Base-by-base conservation (phyloP, 208 protist species). In the Leishmania martiniquensis region DNA sequence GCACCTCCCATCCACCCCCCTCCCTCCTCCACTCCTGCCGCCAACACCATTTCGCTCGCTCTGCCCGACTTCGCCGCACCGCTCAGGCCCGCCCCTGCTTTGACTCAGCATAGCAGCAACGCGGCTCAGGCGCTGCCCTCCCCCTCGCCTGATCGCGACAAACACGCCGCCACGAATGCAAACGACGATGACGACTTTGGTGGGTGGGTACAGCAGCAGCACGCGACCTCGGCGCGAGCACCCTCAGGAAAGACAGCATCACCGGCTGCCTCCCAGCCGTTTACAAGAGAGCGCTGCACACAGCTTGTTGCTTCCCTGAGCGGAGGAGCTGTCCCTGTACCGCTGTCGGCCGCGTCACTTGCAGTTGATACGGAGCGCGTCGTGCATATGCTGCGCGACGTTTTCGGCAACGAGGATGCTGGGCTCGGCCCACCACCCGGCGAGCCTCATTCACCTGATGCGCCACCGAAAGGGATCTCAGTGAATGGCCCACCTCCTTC, bases 141-240 rank as follows among this genome's bases (percentile, higher is more conserved):
- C 4, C 34, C 60, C 60, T 22, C 60, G 34, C 32, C 60, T 66
- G 34, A 66, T 44, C 1, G n/a, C 32, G 37, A 63, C 57, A n/a
- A 22, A 66, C 17, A 25, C 60, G 34, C 60, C 25, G 3, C 22
- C 60, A 66, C 0, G 22, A 22, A 0, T 45, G 66, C 44, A 44
- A 47, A 59, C 47, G 68, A 75, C 57, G 71, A 82, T 44, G 44
- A 57, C 32, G 72, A 68, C 52, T 83, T 83, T 63, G 79, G 73
- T 13, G 79, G 67, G 54, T 78, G 67, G 63, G 73, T 75, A 37
- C 79, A 75, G 66, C 78, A 49, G 62, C 52, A 45, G 39, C 52
- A 29, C 15, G 25, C 52, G 39, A n/a, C 52, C 45, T 15, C 76
- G 39, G 69, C 59, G 9, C 57, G 3, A 32, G 13, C 60, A 12